Evolutionary conservation across 139 green algal genomes (phyloP), one percentile per base, ranked within the genome.

Genomic region (Zygnema cylindricum): DNA sequence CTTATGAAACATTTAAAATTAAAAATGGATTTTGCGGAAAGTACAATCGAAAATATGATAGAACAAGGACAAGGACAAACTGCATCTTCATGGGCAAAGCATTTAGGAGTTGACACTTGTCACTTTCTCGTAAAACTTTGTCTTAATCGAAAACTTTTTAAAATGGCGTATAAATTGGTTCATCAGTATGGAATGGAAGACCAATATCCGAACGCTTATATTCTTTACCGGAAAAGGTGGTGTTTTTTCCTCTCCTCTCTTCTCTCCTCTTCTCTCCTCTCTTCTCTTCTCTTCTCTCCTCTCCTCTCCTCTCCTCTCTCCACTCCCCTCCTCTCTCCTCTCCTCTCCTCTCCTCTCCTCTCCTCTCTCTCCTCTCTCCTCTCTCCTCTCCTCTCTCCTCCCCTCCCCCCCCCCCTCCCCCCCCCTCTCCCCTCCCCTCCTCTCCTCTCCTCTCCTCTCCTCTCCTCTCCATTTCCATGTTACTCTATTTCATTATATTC

Each of bases 201-300:
- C 36, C 7, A 43, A 11, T 79, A 54, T 43, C 71, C 71, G 36
- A 16, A 79, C 7, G 71, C 71, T 16, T 79, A 40, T 16, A 79
- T 79, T 43, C 71, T 79, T 11, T 79, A 79, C 71, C 71, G 71
- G 7, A 7, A 43, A 41, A 54, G 36, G 71, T 79, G 71, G 49
- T 63, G 7, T 63, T 16, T 63, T 16, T 25, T 63, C 49, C 49
- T 25, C 49, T 63, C 49, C 16, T 63, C 49, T 16, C 49, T 7
- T 63, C 49, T 63, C 49, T 63, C 49, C 49, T 16, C 49, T 63
- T 63, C 16, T 63, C 16, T 16, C 16, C 49, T 7, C 49, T 63
- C 49, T 63, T 16, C 7, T 63, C 16, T 63, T 16, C 49, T 7
- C 16, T 16, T 7, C 49, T 16, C 49, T 7, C 49, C 49, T 63